Evolutionary conservation across 306 rosid genomes (phyloP).

Genomic region (Crataegus laevigata): DNA sequence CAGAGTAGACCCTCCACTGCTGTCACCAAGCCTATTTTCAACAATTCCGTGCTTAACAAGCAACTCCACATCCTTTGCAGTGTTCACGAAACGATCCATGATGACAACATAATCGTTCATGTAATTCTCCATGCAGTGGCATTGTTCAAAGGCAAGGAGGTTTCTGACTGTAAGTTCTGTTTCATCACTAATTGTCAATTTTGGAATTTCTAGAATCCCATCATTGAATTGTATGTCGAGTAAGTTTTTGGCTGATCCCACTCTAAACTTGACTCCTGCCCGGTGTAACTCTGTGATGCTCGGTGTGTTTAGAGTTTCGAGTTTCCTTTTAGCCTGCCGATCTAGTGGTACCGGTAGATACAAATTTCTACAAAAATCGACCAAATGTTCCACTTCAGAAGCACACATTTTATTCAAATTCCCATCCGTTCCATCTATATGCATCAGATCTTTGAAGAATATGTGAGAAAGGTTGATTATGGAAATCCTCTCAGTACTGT

Average conservation of each 20-base stretch:
- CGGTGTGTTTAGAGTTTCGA: not conserved
- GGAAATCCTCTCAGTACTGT: not conserved
- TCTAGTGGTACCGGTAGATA: constrained; percentile 13
- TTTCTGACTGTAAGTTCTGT: too few species aligned
- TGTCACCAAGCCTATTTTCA: not conserved
- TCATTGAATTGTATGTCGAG: too few species aligned
- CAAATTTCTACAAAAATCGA: constrained; percentile 22
- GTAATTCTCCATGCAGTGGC: not conserved
- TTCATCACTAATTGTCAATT: too few species aligned
- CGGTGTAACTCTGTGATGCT: constrained; percentile 7
- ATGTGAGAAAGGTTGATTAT: constrained; percentile 9
- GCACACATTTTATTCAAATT: not conserved
- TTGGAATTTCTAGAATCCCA: too few species aligned
- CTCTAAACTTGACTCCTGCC: constrained; percentile 1
- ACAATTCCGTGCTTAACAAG: constrained; percentile 3
- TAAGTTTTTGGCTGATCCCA: not conserved
- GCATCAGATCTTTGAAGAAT: constrained; percentile 7
- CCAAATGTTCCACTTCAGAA: constrained; percentile 16
- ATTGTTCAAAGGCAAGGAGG: too few species aligned
- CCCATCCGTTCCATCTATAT: not conserved
- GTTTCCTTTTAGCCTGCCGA: not conserved
- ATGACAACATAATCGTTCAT: constrained; percentile 1
- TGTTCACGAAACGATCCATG: constrained; percentile 6
- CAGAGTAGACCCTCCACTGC: not conserved
- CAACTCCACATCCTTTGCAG: not conserved